These are phyloP conservation scores for Hypoxylon lenormandii DNA, from an alignment of 495 filamentous ascomycete species.

Conservation along the genomic window DNA sequence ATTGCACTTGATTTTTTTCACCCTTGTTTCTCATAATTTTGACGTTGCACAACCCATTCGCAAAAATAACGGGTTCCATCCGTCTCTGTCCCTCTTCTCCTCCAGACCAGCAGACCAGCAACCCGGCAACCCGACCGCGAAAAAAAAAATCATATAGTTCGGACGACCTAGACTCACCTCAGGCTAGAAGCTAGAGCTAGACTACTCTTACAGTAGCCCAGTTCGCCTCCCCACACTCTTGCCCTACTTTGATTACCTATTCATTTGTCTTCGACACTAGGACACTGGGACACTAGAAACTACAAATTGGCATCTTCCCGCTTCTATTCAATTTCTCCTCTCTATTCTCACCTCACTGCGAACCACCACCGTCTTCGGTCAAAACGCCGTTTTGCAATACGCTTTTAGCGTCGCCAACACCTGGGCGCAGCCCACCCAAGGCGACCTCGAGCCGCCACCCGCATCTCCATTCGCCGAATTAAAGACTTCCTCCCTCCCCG, in stretches of 20 bases:
- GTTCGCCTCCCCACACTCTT: conserved; percentile 44
- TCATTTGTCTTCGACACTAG: conserved; percentile 39
- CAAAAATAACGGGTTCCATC: no score
- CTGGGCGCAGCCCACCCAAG: conserved; percentile 53
- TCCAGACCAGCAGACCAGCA: background rate
- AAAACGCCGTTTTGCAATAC: conserved; percentile 48
- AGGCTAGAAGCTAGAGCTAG: conserved; percentile 21
- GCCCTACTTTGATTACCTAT: conserved; percentile 49
- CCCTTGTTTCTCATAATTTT: no score
- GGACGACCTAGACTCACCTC: conserved; percentile 32
- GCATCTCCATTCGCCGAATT: conserved; percentile 43
- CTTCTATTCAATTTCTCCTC: conserved; percentile 35
- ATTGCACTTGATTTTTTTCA: no score
- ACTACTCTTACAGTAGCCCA: conserved; percentile 27
- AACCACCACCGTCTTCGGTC: conserved; percentile 17
- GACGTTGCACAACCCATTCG: background rate
- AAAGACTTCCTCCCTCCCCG: conserved; percentile 36
- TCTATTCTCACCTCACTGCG: conserved; percentile 35
- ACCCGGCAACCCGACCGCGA: no score
- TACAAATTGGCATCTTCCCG: conserved; percentile 52
- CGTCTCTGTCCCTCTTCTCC: background rate
- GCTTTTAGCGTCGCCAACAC: conserved; percentile 43
- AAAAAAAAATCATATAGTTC: conserved; percentile 22
- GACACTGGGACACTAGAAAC: conserved; percentile 31
- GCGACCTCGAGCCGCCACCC: conserved; percentile 49